phyloP scores from a whole-genome alignment of 331 rosid species.

The Quercus tomentella region DNA sequence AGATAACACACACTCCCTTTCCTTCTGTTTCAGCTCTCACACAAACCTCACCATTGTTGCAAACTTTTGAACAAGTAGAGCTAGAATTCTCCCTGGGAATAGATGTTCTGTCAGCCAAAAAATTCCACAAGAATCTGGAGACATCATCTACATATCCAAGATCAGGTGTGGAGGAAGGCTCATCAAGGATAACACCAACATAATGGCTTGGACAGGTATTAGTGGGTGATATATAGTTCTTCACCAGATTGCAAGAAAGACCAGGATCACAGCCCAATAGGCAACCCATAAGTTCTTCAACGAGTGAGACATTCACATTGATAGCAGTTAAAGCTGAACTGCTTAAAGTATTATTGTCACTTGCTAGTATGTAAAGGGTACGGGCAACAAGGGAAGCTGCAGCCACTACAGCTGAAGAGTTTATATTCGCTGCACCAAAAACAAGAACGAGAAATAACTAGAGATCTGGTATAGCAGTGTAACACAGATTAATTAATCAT shows the following conservation, averaged over 20 bases:
- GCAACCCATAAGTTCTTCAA: slow-evolving; percentile 74
- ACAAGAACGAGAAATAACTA: slow-evolving; percentile 19
- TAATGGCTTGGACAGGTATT: slow-evolving; percentile 81
- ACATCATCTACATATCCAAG: slow-evolving; percentile 58
- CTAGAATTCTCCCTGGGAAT: slow-evolving; percentile 36
- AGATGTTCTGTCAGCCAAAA: slow-evolving; percentile 79
- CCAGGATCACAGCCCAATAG: slow-evolving; percentile 80
- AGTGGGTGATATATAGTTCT: slow-evolving; percentile 64
- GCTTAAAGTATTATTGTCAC: slow-evolving; percentile 37
- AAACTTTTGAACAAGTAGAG: slow-evolving; percentile 57
- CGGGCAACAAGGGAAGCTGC: slow-evolving; percentile 93
- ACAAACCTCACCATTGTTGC: slow-evolving; percentile 74
- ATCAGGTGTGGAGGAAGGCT: slow-evolving; percentile 69
- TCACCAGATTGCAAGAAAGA: slow-evolving; percentile 84
- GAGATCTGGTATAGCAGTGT: background rate
- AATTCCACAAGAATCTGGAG: slow-evolving; percentile 88
- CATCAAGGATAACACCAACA: slow-evolving; percentile 74
- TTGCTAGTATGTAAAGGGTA: slow-evolving; percentile 73
- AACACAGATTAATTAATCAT: slow-evolving; percentile 4
- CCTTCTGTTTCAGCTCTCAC: slow-evolving; percentile 66
- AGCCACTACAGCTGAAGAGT: slow-evolving; percentile 73
- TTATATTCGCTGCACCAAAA: slow-evolving; percentile 60
- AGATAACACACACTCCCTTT: slow-evolving; percentile 73
- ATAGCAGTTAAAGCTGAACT: slow-evolving; percentile 54
- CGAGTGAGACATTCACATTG: slow-evolving; percentile 72